Evolutionary conservation across 257 asterid genomes (phyloP), one percentile per base, ranked within the genome.

Genomic region (Solanum ahanhuiri): DNA sequence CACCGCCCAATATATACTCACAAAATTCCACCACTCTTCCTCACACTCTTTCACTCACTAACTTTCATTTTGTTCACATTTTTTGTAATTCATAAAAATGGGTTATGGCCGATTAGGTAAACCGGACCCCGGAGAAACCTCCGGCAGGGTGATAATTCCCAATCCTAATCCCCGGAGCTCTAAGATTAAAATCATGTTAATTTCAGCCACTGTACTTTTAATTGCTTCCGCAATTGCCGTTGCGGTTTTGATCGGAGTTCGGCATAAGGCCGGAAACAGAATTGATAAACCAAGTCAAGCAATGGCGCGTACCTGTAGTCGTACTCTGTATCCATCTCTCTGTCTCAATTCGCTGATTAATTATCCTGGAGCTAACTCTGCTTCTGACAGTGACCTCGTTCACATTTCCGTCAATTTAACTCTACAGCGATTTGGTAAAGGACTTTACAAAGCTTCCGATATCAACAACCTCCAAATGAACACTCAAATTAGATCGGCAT

Each of bases 351-450:
- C 98, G 75, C 92, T 97, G 31, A 83, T 92, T 33, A 92, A 95
- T 2, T 95, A 89, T 85, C 98, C 99, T 51, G 98, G 98, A 30
- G 96, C 99, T 2, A 69, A 84, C 87, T 12, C 92, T 77, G 98
- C 99, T 66, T 89, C 98, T 81, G 98, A 90, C 86, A 86, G 86
- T 88, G 98, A 97, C 83, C 94, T 97, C 75, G 97, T 94, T 89
- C 98, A 97, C 93, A 95, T 97, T 89, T 90, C 98, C 63, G 95
- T 97, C 34, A 95, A 97, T 85, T 87, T 94, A 93, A 95, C 99
- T 1, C 94, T 97, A 8, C 95, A 91, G 31, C 93, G 90, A 31
- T 90, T 94, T 76, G 94, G 92, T 41, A 90, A 90, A 86, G 97
- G 98, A 37, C 90, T 94, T 23, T 93, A 93, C 60, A 60, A 84